Conservation (phyloP, 1,284 basidiomycete genomes). For the Apiotrichum sp. region DNA sequence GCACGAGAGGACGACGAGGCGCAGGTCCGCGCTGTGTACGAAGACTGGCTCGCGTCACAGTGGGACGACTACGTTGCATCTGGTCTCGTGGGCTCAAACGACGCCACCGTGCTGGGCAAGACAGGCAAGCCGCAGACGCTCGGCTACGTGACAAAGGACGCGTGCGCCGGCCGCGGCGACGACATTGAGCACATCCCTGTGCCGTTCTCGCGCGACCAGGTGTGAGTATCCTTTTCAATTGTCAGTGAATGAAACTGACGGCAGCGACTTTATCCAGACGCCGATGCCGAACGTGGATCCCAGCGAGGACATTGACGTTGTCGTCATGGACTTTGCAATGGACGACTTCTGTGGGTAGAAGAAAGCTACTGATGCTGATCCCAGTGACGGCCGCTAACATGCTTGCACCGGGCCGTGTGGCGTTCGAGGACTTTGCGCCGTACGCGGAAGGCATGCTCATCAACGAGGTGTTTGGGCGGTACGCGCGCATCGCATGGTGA, state of each 20-base stretch:
- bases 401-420: conserved; percentile 28
- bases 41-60: conserved; percentile 27
- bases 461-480: conserved; percentile 40
- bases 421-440: conserved; percentile 31
- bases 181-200: conserved; percentile 45
- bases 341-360: conserved; percentile 44
- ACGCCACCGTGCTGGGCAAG: background rate
- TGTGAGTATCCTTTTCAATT: conserved; percentile 1
- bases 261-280: conserved; percentile 40
- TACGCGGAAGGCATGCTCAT: conserved; percentile 37
- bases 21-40: conserved; percentile 20
- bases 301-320: conserved; percentile 38
- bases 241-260: background rate
- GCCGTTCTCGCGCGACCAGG: conserved; percentile 14
- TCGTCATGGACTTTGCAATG: conserved; percentile 44
- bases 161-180: conserved; percentile 39
- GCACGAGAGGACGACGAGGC: conserved; percentile 23
- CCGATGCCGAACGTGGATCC: conserved; percentile 33
- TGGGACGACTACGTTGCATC: conserved; percentile 19
- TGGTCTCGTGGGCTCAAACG: background rate
- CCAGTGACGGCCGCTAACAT: conserved; percentile 37
- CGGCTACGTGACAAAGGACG: conserved; percentile 44
- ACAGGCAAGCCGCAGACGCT: conserved; percentile 28
- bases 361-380: too few species aligned
- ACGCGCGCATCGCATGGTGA: conserved; percentile 34